Base-by-base conservation (phyloP, 805 yeast species). In the Candida cerambycidarum region DNA sequence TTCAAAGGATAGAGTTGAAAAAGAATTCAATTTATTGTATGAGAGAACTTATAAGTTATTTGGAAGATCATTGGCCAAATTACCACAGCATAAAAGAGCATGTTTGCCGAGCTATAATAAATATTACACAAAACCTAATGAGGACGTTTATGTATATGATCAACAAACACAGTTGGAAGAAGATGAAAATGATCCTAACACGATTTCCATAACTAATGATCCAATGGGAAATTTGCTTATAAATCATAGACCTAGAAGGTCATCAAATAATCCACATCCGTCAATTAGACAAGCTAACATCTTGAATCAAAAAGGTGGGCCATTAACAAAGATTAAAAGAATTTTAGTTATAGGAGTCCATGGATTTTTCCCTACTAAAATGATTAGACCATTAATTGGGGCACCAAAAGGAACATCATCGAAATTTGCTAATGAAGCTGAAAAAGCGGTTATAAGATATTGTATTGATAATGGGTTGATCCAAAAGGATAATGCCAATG, bases 351-450 rank as follows among this genome's bases (percentile, higher is more conserved):
- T 92, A 45, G 99, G 99, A 0, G 90, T 92, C 1, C 99, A 92
- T 65, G 99, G 99, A 0, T 92, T 90, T 57, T 92, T 93, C 67
- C 99, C 99, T 0, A 85, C 89, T 1, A 79, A 77, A 48, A 82
- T 89, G 74, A 71, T 93, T 51, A 67, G 99, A 39, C 89, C 96
- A 0, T 56, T 92, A 12, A 82, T 92, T 39, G 99, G 99, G 2
- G 89, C 90, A 48, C 99, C 99, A 3, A 93, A 95, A 15, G 99
- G 99, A 0, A 92, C 99, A 0, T 92, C 98, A 0, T 73, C 84
- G 35, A 84, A 85, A 58, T 93, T 92, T 63, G 89, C 96, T 25
- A 82, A 80, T 49, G 97, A 89, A 55, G 97, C 97, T 0, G 98
- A 89, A 8, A 72, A 71, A 44, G 82, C 90, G 0, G 76, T 93